A percentile compares a stretch with the other conserved stretches of the same genome.
These are phyloP conservation scores for Pseudohyphozyma bogoriensis DNA, from an alignment of 768 basidiomycete species.

Conservation along the genomic window DNA sequence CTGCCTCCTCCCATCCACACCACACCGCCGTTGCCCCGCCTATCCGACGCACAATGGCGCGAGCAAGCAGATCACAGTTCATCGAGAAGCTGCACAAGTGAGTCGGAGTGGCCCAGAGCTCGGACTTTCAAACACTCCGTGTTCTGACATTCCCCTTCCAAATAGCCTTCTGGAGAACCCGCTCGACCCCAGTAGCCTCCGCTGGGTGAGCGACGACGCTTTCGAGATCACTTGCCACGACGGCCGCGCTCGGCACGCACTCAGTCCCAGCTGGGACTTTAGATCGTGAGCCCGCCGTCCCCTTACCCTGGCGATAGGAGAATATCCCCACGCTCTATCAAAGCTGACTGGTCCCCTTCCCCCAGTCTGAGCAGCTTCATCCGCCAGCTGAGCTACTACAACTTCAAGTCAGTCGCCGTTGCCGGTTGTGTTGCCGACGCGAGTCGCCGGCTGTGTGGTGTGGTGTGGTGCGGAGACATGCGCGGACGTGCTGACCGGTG, in stretches of 20 bases:
- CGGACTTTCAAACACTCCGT: neutral
- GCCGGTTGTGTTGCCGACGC: no score
- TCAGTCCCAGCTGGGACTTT: constrained; percentile 18
- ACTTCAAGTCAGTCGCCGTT: neutral
- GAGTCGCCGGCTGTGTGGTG: no score
- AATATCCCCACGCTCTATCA: no score
- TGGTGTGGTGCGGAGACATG: no score
- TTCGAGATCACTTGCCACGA: constrained; percentile 19
- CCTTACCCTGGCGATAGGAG: no score
- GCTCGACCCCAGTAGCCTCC: constrained; percentile 1
- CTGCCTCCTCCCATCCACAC: neutral
- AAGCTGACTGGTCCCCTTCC: no score
- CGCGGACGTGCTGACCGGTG: neutral
- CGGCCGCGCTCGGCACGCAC: constrained; percentile 14
- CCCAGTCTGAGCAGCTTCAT: constrained; percentile 24
- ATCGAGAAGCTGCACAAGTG: constrained; percentile 21
- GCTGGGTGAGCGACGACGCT: constrained; percentile 9
- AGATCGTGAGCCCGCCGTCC: constrained; percentile 1
- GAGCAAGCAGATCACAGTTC: constrained; percentile 13
- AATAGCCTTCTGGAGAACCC: constrained; percentile 18
- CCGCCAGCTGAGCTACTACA: constrained; percentile 8
- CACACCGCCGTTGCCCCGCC: no score
- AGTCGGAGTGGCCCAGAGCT: neutral
- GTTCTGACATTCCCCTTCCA: neutral
- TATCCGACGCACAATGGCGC: neutral